Conservation (phyloP, 2,329 filamentous ascomycete species). For the Myriosclerotinia curreyana region DNA sequence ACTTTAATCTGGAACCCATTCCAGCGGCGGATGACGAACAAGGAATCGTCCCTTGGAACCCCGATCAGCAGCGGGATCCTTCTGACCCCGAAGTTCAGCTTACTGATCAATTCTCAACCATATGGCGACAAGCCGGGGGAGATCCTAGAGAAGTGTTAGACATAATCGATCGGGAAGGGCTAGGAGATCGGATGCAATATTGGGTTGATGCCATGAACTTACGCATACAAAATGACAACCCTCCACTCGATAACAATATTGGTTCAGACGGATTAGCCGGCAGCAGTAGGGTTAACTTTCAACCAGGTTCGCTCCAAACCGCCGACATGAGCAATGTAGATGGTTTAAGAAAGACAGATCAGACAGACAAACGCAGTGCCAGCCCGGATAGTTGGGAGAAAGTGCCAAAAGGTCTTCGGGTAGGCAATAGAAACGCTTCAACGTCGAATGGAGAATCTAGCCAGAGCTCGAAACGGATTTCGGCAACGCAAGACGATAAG, state of each 20-base stretch:
- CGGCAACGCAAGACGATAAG: not conserved
- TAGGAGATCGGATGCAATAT: conserved; percentile 56
- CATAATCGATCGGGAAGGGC: conserved; percentile 59
- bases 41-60: not conserved
- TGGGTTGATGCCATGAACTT: conserved; percentile 49
- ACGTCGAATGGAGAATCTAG: conserved; percentile 7
- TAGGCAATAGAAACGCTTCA: not conserved
- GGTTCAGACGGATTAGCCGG: not conserved
- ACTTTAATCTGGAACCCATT: not conserved
- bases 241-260: no score
- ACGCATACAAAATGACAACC: not conserved
- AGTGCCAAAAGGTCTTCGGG: conserved; percentile 14
- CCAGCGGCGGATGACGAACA: not conserved
- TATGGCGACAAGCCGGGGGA: conserved; percentile 58
- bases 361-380: conserved; percentile 25
- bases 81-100: conserved; percentile 33
- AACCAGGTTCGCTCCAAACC: not conserved
- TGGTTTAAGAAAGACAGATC: not conserved
- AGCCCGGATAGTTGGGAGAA: conserved; percentile 36
- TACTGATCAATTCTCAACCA: conserved; percentile 49
- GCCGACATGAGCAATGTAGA: not conserved
- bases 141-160: conserved; percentile 56
- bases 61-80: conserved; percentile 23
- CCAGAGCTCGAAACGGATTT: not conserved
- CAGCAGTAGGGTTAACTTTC: not conserved